phyloP scores from a whole-genome alignment of 495 filamentous ascomycete genomes.

The Xylona heveae region DNA sequence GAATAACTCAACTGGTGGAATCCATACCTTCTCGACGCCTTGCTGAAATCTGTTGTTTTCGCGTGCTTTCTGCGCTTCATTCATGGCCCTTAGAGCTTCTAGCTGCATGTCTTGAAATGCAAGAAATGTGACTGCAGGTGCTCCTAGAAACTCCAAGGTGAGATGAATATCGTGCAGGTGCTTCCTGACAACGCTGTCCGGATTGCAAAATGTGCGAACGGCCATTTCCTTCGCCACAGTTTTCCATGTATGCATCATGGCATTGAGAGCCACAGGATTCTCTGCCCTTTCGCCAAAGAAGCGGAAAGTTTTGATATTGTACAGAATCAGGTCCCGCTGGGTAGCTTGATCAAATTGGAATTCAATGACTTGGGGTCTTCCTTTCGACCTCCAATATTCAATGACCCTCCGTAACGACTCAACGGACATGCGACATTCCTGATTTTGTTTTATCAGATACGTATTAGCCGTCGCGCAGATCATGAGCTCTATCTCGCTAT shows the following conservation, averaged over 20 bases:
- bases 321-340: constrained; percentile 27
- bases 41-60: too few species aligned
- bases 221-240: constrained; percentile 26
- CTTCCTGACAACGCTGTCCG: constrained; percentile 30
- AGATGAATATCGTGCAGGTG: constrained; percentile 28
- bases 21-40: too few species aligned
- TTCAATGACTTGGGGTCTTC: constrained; percentile 28
- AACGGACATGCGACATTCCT: constrained; percentile 21
- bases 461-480: constrained; percentile 27
- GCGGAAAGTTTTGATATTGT: constrained; percentile 25
- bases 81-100: too few species aligned
- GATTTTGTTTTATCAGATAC: constrained; percentile 26
- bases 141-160: constrained; percentile 31
- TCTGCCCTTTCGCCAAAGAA: constrained; percentile 23
- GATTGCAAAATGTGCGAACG: constrained; percentile 31
- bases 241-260: constrained; percentile 31
- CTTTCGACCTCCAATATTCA: constrained; percentile 25
- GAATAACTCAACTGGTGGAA: too few species aligned
- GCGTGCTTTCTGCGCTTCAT: too few species aligned
- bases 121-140: constrained; percentile 16
- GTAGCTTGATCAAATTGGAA: constrained; percentile 35
- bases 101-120: constrained; percentile 19
- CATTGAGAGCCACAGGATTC: constrained; percentile 20
- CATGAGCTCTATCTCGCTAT: constrained; percentile 32
- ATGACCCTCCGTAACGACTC: constrained; percentile 25